Percentiles rank a stretch among this genome's conserved stretches.
These are phyloP conservation scores for Colletotrichum trifolii DNA, from an alignment of 2,329 filamentous ascomycete genomes.

Conservation along the genomic window DNA sequence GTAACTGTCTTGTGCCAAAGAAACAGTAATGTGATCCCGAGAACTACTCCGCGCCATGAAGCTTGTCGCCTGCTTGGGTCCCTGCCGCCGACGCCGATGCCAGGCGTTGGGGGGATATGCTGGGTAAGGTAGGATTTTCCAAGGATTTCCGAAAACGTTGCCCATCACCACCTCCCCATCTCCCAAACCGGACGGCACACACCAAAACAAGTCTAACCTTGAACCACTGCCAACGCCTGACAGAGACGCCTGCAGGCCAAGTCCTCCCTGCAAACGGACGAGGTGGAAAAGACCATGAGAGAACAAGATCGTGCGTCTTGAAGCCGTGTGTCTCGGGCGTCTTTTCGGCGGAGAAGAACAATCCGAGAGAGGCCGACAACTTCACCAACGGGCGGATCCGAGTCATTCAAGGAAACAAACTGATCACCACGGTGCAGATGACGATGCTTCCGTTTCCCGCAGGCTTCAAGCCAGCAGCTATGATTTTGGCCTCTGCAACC, in stretches of 20 bases:
- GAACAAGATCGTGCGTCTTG: not conserved
- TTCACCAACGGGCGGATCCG: constrained; percentile 15
- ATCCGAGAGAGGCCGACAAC: too few species aligned
- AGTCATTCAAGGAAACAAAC: constrained; percentile 23
- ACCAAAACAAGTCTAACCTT: constrained; percentile 15
- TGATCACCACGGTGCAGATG: constrained; percentile 7
- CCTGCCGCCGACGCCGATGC: too few species aligned
- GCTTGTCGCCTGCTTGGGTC: constrained; percentile 5
- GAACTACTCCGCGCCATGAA: constrained; percentile 11
- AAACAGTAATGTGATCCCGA: constrained; percentile 1
- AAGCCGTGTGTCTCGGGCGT: not conserved
- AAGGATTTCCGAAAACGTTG: constrained; percentile 27
- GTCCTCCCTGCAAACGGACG: constrained; percentile 30
- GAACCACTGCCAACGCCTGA: constrained; percentile 14
- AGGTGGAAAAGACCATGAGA: constrained; percentile 15
- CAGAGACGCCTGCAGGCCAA: constrained; percentile 18
- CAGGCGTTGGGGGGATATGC: not conserved
- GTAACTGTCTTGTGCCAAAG: not conserved
- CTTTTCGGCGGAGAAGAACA: not conserved
- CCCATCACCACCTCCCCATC: not conserved
- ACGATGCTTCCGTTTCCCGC: constrained; percentile 1
- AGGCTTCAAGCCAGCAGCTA: constrained; percentile 8
- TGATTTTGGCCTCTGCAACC: too few species aligned
- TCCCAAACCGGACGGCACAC: constrained; percentile 15
- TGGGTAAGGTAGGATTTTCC: constrained; percentile 1